Conservation (phyloP, 2,329 filamentous ascomycete genomes). For the Zymoseptoria crescenta region DNA sequence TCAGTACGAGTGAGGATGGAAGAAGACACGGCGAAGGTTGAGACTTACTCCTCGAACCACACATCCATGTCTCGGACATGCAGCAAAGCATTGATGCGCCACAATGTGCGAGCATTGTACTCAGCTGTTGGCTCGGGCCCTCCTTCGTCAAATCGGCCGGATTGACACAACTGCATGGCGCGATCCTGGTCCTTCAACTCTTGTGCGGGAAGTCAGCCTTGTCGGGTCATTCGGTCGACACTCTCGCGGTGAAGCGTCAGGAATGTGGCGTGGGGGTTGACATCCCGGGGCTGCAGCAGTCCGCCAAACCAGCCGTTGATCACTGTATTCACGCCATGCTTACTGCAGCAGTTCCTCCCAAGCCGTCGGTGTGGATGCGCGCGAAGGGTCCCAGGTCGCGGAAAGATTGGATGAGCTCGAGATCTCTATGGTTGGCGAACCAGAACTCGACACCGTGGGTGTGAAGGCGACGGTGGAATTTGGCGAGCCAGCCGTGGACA, state of each 20-base stretch:
- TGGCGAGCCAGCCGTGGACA: constrained; percentile 24
- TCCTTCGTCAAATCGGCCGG: not conserved
- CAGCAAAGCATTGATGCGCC: not conserved
- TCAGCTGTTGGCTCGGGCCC: not conserved
- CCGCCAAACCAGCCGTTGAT: constrained; percentile 20
- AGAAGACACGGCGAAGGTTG: not conserved
- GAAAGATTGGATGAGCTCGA: constrained; percentile 14
- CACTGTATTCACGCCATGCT: constrained; percentile 32
- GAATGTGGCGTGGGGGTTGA: constrained; percentile 36
- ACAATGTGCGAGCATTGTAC: not conserved
- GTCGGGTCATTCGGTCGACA: constrained; percentile 2
- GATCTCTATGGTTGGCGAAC: constrained; percentile 24
- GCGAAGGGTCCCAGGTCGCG: not conserved
- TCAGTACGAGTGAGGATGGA: not conserved
- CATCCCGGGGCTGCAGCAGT: constrained; percentile 26
- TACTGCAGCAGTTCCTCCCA: constrained; percentile 31
- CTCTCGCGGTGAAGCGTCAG: constrained; percentile 38
- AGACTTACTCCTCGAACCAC: constrained; percentile 4
- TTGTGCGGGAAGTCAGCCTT: not conserved
- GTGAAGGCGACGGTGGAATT: constrained; percentile 27
- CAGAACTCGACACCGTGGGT: constrained; percentile 21
- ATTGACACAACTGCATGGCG: not conserved
- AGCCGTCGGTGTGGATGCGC: constrained; percentile 16
- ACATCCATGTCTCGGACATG: constrained; percentile 1
- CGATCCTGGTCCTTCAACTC: not conserved